Percentiles rank a stretch among this genome's conserved stretches.
These are phyloP conservation scores for Sordaria brevicollis DNA, from an alignment of 495 filamentous ascomycete genomes.

Conservation along the genomic window DNA sequence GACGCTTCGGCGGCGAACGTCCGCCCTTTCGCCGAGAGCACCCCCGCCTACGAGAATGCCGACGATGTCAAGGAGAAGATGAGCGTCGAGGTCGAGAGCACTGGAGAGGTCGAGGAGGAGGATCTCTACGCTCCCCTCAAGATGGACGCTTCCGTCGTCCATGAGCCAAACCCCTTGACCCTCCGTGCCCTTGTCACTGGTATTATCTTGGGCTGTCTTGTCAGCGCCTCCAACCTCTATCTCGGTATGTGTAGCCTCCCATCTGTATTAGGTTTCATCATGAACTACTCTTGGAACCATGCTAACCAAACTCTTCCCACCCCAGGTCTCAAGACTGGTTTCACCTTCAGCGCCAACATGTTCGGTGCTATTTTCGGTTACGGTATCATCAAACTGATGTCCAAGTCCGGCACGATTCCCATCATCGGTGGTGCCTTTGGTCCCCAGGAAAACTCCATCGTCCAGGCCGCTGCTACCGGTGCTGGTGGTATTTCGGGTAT, in stretches of 20 bases:
- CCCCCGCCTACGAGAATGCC: constrained; percentile 12
- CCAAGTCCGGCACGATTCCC: constrained; percentile 36
- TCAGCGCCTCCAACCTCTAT: constrained; percentile 57
- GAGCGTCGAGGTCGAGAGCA: constrained; percentile 8
- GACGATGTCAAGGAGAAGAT: constrained; percentile 12
- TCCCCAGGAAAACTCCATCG: constrained; percentile 57
- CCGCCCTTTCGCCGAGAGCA: constrained; percentile 19
- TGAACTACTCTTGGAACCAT: not conserved
- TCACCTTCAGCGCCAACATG: constrained; percentile 49
- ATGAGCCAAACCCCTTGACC: constrained; percentile 43
- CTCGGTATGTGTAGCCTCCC: constrained; percentile 32
- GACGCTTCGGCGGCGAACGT: constrained; percentile 7
- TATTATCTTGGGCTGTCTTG: constrained; percentile 46
- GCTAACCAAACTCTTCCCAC: constrained; percentile 11
- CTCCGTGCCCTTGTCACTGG: constrained; percentile 47
- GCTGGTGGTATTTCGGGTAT: constrained; percentile 53
- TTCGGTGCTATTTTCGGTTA: constrained; percentile 59
- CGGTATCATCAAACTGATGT: constrained; percentile 47
- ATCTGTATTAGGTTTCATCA: not conserved
- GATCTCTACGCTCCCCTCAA: constrained; percentile 38
- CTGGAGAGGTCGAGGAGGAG: constrained; percentile 20
- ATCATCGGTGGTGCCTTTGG: constrained; percentile 52
- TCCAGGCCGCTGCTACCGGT: constrained; percentile 54
- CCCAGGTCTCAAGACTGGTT: constrained; percentile 53
- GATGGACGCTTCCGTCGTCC: constrained; percentile 30